Conservation (phyloP, 2,329 filamentous ascomycete genomes). For the Aspergillus sp. region DNA sequence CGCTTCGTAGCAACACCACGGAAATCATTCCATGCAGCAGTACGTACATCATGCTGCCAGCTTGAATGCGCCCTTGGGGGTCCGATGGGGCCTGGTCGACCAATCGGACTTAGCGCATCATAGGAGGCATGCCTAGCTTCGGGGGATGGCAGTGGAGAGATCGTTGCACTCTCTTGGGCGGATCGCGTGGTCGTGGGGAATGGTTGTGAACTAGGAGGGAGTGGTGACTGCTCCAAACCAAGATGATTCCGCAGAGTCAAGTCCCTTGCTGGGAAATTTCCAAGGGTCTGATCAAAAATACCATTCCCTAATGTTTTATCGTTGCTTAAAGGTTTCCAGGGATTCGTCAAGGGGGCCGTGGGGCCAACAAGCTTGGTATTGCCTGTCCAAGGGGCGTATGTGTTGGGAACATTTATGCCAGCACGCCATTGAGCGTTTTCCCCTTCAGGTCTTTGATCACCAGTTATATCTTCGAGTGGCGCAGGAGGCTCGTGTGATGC, state of each 20-base stretch:
- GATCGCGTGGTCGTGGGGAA: constrained; percentile 32
- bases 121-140: constrained; percentile 38
- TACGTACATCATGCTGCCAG: constrained; percentile 32
- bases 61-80: constrained; percentile 40
- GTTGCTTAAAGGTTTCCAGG: constrained; percentile 59
- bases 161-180: constrained; percentile 34
- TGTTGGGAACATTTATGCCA: constrained; percentile 35
- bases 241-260: constrained; percentile 42
- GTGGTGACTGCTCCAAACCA: constrained; percentile 40
- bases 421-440: constrained; percentile 38
- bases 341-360: constrained; percentile 45
- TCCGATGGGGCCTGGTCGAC: constrained; percentile 47
- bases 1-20: constrained; percentile 38
- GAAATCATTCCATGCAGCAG: constrained; percentile 48
- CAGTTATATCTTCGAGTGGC: constrained; percentile 21
- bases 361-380: constrained; percentile 34
- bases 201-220: constrained; percentile 32
- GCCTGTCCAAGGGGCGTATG: constrained; percentile 40
- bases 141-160: constrained; percentile 39
- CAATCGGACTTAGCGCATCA: constrained; percentile 42
- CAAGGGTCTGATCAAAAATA: constrained; percentile 58
- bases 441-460: constrained; percentile 34
- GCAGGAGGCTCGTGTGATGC: constrained; percentile 22
- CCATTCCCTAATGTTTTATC: constrained; percentile 63
- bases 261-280: constrained; percentile 49